Base-by-base conservation (phyloP, 768 basidiomycete genomes). In the Tylopilus rubrobrunneus region DNA sequence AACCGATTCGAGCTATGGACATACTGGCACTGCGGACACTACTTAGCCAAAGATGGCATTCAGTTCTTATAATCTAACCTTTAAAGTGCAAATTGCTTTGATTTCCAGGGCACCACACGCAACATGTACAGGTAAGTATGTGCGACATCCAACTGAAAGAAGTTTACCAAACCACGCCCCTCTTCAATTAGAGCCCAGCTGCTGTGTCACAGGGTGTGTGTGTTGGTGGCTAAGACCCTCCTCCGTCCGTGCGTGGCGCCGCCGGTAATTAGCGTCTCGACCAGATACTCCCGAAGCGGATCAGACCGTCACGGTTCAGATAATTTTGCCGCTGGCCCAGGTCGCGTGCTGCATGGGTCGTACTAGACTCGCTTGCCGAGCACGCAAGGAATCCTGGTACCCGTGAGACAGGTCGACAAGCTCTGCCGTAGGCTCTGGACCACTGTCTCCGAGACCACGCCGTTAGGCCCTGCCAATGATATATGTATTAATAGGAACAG, bases 61-160 rank as follows among this genome's bases (percentile, higher is more conserved):
- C 25, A 29, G 29, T 48, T 57, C 45, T 55, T 59, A 7, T 7
- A 71, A 69, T 69, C 58, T 69, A 71, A 47, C 68, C 68, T 33
- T 49, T 71, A 67, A 65, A 53, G 68, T 71, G 56, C 37, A 71
- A 66, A 69, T 69, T 65, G 55, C 25, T n/a, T n/a, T 14, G 37
- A 64, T 57, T 65, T 55, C 55, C 53, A 57, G 60, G 65, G 66
- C 49, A 45, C 34, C 34, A 34, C 34, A 8, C 25, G 25, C 34
- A 34, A 34, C 34, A 34, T 34, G 58, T 49, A 60, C 53, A 56
- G 49, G 50, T 62, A 43, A 55, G 58, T 47, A 34, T 25, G 54
- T 47, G 59, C 55, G 44, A 56, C 21, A 47, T 7, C 36, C 45
- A 51, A 50, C 54, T 51, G 56, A 10, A 58, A 52, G 31, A 39